Evolutionary conservation across 1,284 basidiomycete genomes (phyloP).

Genomic region (Cystobasidium slooffiae): DNA sequence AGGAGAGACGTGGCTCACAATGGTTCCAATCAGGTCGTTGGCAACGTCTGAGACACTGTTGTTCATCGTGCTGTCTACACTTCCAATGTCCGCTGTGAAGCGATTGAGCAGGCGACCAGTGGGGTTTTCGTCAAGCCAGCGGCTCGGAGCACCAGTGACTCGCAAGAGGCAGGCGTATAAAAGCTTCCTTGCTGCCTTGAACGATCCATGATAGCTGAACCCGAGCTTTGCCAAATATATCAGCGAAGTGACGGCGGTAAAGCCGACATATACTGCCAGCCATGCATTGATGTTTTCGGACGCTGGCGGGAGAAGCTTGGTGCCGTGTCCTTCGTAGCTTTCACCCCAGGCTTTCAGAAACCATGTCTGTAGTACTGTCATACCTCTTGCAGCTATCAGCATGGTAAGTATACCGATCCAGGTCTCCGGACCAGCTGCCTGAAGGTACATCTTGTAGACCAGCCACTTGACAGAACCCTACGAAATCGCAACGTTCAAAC

Average conservation of each 20-base stretch:
- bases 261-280: slow-evolving; percentile 57
- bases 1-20: slow-evolving; percentile 1
- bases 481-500: background rate
- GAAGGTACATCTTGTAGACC: slow-evolving; percentile 63
- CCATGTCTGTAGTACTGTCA: slow-evolving; percentile 67
- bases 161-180: slow-evolving; percentile 63
- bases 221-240: slow-evolving; percentile 63
- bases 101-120: slow-evolving; percentile 67
- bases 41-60: slow-evolving; percentile 42
- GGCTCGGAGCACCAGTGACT: slow-evolving; percentile 60
- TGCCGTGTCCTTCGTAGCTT: slow-evolving; percentile 44
- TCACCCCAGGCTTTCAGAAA: slow-evolving; percentile 72
- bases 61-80: slow-evolving; percentile 68
- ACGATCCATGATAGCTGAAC: slow-evolving; percentile 67
- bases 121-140: slow-evolving; percentile 72
- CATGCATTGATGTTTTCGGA: slow-evolving; percentile 58
- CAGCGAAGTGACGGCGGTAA: slow-evolving; percentile 53
- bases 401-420: slow-evolving; percentile 60
- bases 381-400: slow-evolving; percentile 57
- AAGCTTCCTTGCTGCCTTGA: slow-evolving; percentile 68
- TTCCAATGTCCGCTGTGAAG: slow-evolving; percentile 78
- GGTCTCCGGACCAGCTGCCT: slow-evolving; percentile 62
- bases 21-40: slow-evolving; percentile 30
- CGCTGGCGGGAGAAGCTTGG: slow-evolving; percentile 56
- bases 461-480: slow-evolving; percentile 45